Percentiles rank a stretch among this genome's conserved stretches.
Conservation (phyloP, 768 basidiomycete species). For the Calocybe gangraenosa region DNA sequence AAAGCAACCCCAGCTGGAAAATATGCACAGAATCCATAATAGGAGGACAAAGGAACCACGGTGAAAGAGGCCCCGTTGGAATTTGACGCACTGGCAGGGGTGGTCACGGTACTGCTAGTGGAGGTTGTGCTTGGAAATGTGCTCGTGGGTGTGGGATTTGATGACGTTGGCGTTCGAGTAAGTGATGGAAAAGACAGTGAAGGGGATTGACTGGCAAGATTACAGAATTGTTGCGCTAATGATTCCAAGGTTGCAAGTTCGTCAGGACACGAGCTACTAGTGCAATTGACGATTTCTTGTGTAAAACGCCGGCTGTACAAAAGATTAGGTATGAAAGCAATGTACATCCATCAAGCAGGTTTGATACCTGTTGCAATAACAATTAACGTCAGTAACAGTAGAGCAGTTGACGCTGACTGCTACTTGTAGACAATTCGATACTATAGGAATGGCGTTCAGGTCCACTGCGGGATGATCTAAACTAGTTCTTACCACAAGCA, state of each 20-base stretch:
- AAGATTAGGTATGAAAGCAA: not conserved
- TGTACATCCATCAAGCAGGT: not conserved
- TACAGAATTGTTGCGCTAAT: slow-evolving; percentile 47
- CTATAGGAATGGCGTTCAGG: slow-evolving; percentile 22
- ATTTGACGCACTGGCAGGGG: slow-evolving; percentile 7
- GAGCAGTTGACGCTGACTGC: slow-evolving; percentile 37
- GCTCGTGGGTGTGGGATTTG: slow-evolving; percentile 5
- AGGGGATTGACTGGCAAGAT: slow-evolving; percentile 17
- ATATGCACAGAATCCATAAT: not conserved
- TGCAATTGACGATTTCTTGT: slow-evolving; percentile 31
- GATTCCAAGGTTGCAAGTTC: slow-evolving; percentile 35
- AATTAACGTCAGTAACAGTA: slow-evolving; percentile 42
- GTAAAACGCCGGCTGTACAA: slow-evolving; percentile 32
- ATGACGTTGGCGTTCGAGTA: slow-evolving; percentile 6
- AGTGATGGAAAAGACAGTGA: slow-evolving; percentile 20
- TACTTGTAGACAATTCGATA: slow-evolving; percentile 36
- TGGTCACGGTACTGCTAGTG: slow-evolving; percentile 6
- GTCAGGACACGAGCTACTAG: slow-evolving; percentile 29
- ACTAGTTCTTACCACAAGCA: slow-evolving; percentile 30
- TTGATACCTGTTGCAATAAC: slow-evolving; percentile 41
- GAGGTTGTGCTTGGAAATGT: slow-evolving; percentile 7
- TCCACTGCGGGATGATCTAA: not conserved
- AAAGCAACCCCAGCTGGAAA: slow-evolving; percentile 7
- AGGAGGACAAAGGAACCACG: not conserved
- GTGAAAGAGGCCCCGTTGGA: slow-evolving; percentile 14